Evolutionary conservation across 1,284 basidiomycete species (phyloP), one percentile per base, ranked within the genome.

Genomic region (Moesziomyces parantarcticus): DNA sequence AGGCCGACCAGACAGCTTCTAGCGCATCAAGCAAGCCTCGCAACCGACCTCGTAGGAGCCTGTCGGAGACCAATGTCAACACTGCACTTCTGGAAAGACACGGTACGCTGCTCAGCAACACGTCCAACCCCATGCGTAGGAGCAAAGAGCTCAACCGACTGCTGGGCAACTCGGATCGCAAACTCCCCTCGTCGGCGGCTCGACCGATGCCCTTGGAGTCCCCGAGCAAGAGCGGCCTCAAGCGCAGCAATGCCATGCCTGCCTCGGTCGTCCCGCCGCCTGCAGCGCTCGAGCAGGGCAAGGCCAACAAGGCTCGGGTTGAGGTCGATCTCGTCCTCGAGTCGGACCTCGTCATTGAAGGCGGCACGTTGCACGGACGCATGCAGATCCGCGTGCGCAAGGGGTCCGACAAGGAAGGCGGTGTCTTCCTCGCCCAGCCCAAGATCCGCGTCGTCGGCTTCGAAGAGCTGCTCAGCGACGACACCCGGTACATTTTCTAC

Each of bases 391-490:
- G 87, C 26, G 87, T 96, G 8, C 87, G 88, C 43, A 88, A 89
- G 53, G 85, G 86, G 18, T 87, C 58, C 7, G 88, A 62, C 55
- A 88, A 87, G 80, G 86, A 88, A 23, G 81, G 76, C 14, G 62
- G 62, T 0, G 84, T 96, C 4, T 86, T 90, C 66, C 86, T 97
- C 7, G 90, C 90, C 25, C 90, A 88, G 52, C 92, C 90, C 6
- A 96, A 94, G 85, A 85, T 96, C 36, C 88, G 93, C 41, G 87
- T 96, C 16, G 88, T 97, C 50, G 94, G 94, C 1, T 96, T 94
- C 79, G 94, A 97, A 85, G 86, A 87, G 60, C 87, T 92, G 50
- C 86, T 89, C 0, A 86, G 88, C 40, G 86, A 88, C 62, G 86
- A 88, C 54, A 85, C 88, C 3, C 87, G 91, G n/a, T 90, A 93